Base-by-base conservation (phyloP, 129 eudicot species). In the Erigeron canadensis region DNA sequence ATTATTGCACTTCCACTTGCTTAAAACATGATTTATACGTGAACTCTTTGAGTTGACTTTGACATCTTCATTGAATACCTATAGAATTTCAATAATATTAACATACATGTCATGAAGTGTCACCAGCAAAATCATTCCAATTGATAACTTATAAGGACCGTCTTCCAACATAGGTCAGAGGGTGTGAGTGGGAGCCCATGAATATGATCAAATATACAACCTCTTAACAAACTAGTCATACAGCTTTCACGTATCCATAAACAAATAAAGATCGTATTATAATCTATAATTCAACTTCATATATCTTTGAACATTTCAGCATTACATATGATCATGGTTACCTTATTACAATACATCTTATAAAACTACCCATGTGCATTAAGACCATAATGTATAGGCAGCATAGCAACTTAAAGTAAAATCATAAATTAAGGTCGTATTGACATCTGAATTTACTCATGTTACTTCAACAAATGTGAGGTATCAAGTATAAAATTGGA, bases 101-200 rank as follows among this genome's bases (percentile, higher is more conserved):
- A 51, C 63, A 67, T 59, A 41, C 17, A 28, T 40, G 38, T 44
- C 38, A 39, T 9, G 75, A 73, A 71, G 28, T 37, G 62, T 41
- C 63, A 55, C 55, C 59, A 23, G 40, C 58, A 61, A 46, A 54
- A 54, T 46, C 44, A 55, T 44, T 50, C 54, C 50, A 17, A 56
- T n/a, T 63, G 51, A 37, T 60, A 60, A 12, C 65, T 60, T 38
- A 60, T 28, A 37, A 19, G 16, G 42, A n/a, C 17, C 13, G 65
- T 37, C 65, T 60, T 22, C 65, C 65, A 34, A 21, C 37, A 9
- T 42, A 67, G 51, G 79, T 64, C 67, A 53, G 68, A 44, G 55
- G 23, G 61, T 63, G 74, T 69, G 81, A 79, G 82, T 63, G 87
- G 82, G 78, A 55, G 39, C 57, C 80, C 76, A 77, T 70, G 57